phyloP scores from a whole-genome alignment of 2,329 filamentous ascomycete species.

The Nigrospora sphaerica region DNA sequence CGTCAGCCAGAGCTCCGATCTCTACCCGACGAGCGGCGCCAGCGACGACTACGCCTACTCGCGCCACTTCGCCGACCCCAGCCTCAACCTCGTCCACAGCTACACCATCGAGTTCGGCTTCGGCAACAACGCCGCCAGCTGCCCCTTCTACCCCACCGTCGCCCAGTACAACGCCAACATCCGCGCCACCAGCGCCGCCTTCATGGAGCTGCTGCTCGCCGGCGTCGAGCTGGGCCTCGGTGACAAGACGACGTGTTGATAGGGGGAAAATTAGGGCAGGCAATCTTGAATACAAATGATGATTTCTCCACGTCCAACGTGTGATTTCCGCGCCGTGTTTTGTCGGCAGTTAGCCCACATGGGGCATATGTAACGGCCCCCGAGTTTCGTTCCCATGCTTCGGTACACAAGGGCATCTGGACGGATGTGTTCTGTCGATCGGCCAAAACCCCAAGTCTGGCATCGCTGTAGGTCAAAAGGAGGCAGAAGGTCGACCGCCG shows the following conservation, averaged over 20 bases:
- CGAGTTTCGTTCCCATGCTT: too few species aligned
- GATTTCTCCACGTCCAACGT: too few species aligned
- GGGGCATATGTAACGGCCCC: too few species aligned
- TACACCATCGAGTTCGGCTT: slow-evolving; percentile 42
- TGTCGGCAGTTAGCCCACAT: too few species aligned
- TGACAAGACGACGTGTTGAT: neutral
- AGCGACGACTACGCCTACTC: slow-evolving; percentile 40
- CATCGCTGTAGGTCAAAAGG: too few species aligned
- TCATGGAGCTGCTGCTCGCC: slow-evolving; percentile 37
- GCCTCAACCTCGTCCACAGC: slow-evolving; percentile 30
- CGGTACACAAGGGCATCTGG: too few species aligned
- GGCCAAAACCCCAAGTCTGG: too few species aligned
- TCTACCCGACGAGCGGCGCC: slow-evolving; percentile 39
- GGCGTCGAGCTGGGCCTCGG: slow-evolving; percentile 9
- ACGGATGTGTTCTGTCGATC: too few species aligned
- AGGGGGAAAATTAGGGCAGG: too few species aligned
- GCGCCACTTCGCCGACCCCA: slow-evolving; percentile 30
- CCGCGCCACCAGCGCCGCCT: slow-evolving; percentile 34
- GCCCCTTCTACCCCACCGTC: slow-evolving; percentile 38
- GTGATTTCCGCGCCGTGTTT: too few species aligned
- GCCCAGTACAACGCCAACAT: slow-evolving; percentile 35
- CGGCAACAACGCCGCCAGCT: slow-evolving; percentile 21
- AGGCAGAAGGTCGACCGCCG: too few species aligned
- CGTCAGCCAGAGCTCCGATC: slow-evolving; percentile 27
- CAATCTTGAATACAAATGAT: too few species aligned